Evolutionary conservation across 176 grass and related monocot species (phyloP), one percentile per base, ranked within the genome.

Genomic region (Pontederia paniculata): DNA sequence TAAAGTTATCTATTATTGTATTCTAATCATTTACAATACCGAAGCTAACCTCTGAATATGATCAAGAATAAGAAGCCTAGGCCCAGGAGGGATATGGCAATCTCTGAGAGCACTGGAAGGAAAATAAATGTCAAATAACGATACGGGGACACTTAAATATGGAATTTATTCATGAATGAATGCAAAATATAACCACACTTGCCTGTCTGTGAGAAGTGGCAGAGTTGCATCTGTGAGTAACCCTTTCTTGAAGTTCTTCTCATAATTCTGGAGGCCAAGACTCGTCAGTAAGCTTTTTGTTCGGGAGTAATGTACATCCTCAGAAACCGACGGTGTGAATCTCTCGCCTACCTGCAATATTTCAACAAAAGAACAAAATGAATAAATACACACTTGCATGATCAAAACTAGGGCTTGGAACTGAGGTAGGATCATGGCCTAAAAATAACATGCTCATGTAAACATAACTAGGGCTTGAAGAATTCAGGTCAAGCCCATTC

Each of bases 171-270:
- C 23, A 31, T 48, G 12, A 57, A 50, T 50, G 15, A 17, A 0
- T 10, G 1, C 0, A 51, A 9, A 22, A 61, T 16, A 18, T 53
- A 44, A 58, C 28, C 9, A 58, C 31, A 13, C 52, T 42, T 75
- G 81, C 93, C 93, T 91, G 47, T 98, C 93, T 37, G 75, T 98
- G 48, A 98, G 86, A 17, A 98, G 83, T 55, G 77, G 69, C 66
- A 98, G 74, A 45, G 86, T 98, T 71, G 55, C 66, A 88, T 98
- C 93, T 48, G 77, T 88, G 25, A 98, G 75, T 60, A 98, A 80
- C 45, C 93, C 93, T 67, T 82, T 98, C 77, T 91, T 91, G 74
- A 98, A 91, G 73, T 98, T 88, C 62, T 88, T 98, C 54, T 91
- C 93, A 63, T 98, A 98, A 57, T 88, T 98, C 69, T 98, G 77